Evolutionary conservation across 1,139 yeast genomes (phyloP), one percentile per base, ranked within the genome.

Genomic region (Scheffersomyces stambukii): DNA sequence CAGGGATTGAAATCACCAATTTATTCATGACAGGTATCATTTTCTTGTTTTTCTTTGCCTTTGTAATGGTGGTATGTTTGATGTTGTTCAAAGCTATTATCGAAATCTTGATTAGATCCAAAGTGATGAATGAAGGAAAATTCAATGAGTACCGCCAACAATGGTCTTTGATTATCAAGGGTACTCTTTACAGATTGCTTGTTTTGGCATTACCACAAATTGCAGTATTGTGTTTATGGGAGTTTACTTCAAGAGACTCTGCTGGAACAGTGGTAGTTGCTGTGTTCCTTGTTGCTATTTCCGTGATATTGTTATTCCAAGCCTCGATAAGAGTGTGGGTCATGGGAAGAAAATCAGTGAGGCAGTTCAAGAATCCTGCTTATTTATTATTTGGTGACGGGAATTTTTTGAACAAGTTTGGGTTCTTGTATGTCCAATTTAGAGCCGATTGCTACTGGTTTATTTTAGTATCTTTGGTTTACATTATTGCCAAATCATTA

Each of bases 371-470:
- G 52, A 91, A 89, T 47, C 95, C 98, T 0, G 98, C 98, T 1
- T 91, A 86, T 52, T 68, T 89, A 40, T 67, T 91, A 38, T 91
- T 75, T 52, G 95, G 97, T 28, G 95, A 93, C 52, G 75, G 81
- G 8, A 70, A 69, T 23, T 77, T 85, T 40, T 70, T 93, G 46
- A 86, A 86, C 64, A 76, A 84, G 46, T 91, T 83, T 64, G 99
- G 99, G 0, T 91, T 91, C 60, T 60, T 93, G 41, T 91, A 91
- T 46, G 88, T 89, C 21, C 96, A 88, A 60, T 91, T 72, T 64
- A 73, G 89, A 40, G 97, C 97, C 11, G 84, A 84, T 33, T 74
- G 78, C 37, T 91, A 83, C 57, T 91, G 82, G 70, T 91, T 88
- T 70, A 72, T 88, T 35, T 58, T 75, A 5, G 76, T 83, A 16